A percentile compares a stretch with the other conserved stretches of the same genome.
phyloP scores from a whole-genome alignment of 2,329 filamentous ascomycete genomes.

The Colletotrichum falcatum region DNA sequence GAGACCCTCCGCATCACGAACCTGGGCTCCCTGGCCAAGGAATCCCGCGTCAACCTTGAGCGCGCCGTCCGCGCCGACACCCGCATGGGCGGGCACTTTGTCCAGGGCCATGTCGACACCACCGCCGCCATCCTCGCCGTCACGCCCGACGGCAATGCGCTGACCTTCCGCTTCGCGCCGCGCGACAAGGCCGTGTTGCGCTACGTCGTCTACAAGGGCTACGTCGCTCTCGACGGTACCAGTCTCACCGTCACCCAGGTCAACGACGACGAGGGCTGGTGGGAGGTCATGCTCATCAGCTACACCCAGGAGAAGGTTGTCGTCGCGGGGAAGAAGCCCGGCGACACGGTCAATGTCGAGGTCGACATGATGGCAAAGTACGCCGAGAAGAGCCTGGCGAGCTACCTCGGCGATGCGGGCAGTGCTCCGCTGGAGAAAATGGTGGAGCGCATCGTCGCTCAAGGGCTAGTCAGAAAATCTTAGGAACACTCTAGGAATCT shows the following conservation, averaged over 20 bases:
- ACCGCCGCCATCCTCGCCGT: conserved; percentile 80
- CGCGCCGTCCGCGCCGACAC: conserved; percentile 90
- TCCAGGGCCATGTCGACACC: conserved; percentile 97
- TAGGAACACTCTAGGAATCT: not conserved
- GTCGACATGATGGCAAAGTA: conserved; percentile 91
- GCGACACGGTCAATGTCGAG: conserved; percentile 90
- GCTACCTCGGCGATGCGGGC: conserved; percentile 75
- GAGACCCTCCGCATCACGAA: conserved; percentile 97
- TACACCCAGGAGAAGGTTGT: conserved; percentile 96
- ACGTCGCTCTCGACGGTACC: conserved; percentile 92
- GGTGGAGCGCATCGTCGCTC: conserved; percentile 80
- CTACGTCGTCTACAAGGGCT: conserved; percentile 97
- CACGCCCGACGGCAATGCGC: conserved; percentile 86
- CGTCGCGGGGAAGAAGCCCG: conserved; percentile 79
- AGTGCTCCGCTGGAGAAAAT: conserved; percentile 76
- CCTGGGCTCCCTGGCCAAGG: conserved; percentile 77
- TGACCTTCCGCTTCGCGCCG: conserved; percentile 87
- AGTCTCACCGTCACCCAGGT: conserved; percentile 93
- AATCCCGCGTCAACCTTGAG: conserved; percentile 88
- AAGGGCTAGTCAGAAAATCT: conserved; percentile 61
- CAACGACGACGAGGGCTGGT: conserved; percentile 82
- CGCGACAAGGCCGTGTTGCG: conserved; percentile 75
- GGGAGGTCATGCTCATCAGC: conserved; percentile 97
- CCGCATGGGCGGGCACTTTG: conserved; percentile 97
- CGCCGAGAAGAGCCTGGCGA: conserved; percentile 88